phyloP scores from a whole-genome alignment of 208 protist genomes.

The Trypanosoma conorhini region DNA sequence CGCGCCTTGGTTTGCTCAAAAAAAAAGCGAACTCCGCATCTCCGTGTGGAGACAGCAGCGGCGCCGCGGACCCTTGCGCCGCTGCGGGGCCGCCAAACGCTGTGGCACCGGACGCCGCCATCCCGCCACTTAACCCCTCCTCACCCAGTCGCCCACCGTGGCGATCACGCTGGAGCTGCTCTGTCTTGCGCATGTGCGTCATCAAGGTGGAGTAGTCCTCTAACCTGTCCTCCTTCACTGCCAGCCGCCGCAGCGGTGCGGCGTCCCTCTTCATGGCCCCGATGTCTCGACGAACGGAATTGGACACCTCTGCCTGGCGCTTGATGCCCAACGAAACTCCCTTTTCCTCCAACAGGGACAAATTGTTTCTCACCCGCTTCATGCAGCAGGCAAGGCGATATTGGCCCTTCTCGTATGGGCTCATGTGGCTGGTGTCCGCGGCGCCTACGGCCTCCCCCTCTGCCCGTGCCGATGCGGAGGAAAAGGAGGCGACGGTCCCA shows the following conservation, averaged over 20 bases:
- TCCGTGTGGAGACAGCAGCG: conserved; percentile 25
- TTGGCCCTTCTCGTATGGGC: conserved; percentile 31
- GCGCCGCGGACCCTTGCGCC: conserved; percentile 5
- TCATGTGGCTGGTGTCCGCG: conserved; percentile 20
- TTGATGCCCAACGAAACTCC: conserved; percentile 9
- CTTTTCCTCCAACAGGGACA: conserved; percentile 15
- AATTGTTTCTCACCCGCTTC: conserved; percentile 24
- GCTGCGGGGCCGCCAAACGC: background rate
- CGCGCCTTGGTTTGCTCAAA: conserved; percentile 45
- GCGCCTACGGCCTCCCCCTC: background rate
- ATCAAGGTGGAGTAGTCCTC: conserved; percentile 35
- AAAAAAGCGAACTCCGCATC: conserved; percentile 63
- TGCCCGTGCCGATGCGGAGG: background rate
- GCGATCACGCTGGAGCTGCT: conserved; percentile 30
- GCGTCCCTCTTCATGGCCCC: conserved; percentile 33
- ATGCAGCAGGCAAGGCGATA: conserved; percentile 30
- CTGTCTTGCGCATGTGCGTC: conserved; percentile 33
- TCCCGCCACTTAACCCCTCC: background rate
- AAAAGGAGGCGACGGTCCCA: background rate
- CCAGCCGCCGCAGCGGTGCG: conserved; percentile 10
- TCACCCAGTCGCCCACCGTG: conserved; percentile 10
- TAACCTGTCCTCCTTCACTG: conserved; percentile 27
- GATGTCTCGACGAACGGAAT: conserved; percentile 31
- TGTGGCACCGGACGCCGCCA: background rate
- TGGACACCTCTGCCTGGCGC: conserved; percentile 29